These are phyloP conservation scores for Pseudevernia furfuracea DNA, from an alignment of 495 filamentous ascomycete genomes.

Conservation along the genomic window DNA sequence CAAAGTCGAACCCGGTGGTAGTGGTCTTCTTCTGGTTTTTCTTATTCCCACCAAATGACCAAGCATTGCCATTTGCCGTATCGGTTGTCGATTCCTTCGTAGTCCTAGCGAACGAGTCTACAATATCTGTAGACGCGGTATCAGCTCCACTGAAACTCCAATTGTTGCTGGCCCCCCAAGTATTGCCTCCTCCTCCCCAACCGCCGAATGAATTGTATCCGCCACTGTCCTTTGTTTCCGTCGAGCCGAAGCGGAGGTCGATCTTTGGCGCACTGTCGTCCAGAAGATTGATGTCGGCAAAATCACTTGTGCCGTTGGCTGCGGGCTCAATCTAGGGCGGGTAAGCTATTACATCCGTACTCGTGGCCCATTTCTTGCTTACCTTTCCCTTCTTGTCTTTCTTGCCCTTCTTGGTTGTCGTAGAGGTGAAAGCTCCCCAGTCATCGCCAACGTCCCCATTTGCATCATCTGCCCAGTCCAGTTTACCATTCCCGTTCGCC, in stretches of 20 bases:
- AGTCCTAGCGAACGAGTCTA: conserved; percentile 30
- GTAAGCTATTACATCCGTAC: neutral
- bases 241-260: conserved; percentile 39
- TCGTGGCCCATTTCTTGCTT: conserved; percentile 10
- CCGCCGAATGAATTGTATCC: conserved; percentile 38
- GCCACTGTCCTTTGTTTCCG: conserved; percentile 29
- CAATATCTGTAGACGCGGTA: conserved; percentile 20
- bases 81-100: conserved; percentile 29
- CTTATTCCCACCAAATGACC: conserved; percentile 31
- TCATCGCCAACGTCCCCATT: conserved; percentile 34
- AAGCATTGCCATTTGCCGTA: conserved; percentile 27
- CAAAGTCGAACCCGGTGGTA: conserved; percentile 41
- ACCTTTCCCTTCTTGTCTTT: conserved; percentile 46
- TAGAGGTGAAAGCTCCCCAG: conserved; percentile 25
- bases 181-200: conserved; percentile 35
- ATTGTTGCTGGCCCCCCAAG: conserved; percentile 36
- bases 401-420: conserved; percentile 39
- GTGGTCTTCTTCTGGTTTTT: conserved; percentile 37
- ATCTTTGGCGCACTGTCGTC: conserved; percentile 38
- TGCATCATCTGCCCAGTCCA: conserved; percentile 32
- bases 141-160: conserved; percentile 31
- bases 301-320: conserved; percentile 26
- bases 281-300: conserved; percentile 44
- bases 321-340: conserved; percentile 22
- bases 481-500: conserved; percentile 23